Evolutionary conservation across 495 filamentous ascomycete species (phyloP), one percentile per base, ranked within the genome.

Genomic region (Poronia punctata): DNA sequence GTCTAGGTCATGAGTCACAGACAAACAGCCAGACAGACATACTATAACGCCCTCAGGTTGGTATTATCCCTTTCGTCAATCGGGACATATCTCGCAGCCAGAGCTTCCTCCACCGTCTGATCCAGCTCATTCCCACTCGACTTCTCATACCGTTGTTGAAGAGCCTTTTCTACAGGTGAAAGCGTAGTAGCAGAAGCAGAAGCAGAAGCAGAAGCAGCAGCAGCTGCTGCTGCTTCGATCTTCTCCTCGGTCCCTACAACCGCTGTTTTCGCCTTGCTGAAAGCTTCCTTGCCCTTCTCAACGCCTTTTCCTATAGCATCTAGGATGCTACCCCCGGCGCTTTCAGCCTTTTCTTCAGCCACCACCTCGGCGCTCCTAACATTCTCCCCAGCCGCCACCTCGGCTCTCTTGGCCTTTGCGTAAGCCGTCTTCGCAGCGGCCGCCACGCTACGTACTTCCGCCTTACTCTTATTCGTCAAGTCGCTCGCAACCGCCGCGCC

Each of bases 1-100:
- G n/a, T n/a, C 14, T 10, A 9, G 16, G 4, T 16, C 19, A 12
- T 3, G n/a, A 20, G 15, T 38, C 34, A 45, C n/a, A 17, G 27
- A 22, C 12, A n/a, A n/a, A n/a, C n/a, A n/a, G n/a, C n/a, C 5
- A 30, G 30, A 12, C 34, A 17, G 7, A 12, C 27, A 11, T 35
- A 27, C 40, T 54, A 65, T 49, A 61, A 38, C 5, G 56, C 54
- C 26, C 59, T 56, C 31, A 65, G 32, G 9, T 57, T 42, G 5
- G 60, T 57, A 28, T 62, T 62, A 39, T 71, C 62, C 48, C 60
- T 54, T 51, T 58, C 24, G 18, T 64, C 61, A 31, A 66, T 52
- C 0, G 72, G 66, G 38, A 46, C 56, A 38, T 76, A 77, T 52
- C 73, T 46, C 49, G 66, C 70, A 20, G 49, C 59, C 42, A 76